Base-by-base conservation (phyloP, 306 rosid species). In the Castanea mollissima region DNA sequence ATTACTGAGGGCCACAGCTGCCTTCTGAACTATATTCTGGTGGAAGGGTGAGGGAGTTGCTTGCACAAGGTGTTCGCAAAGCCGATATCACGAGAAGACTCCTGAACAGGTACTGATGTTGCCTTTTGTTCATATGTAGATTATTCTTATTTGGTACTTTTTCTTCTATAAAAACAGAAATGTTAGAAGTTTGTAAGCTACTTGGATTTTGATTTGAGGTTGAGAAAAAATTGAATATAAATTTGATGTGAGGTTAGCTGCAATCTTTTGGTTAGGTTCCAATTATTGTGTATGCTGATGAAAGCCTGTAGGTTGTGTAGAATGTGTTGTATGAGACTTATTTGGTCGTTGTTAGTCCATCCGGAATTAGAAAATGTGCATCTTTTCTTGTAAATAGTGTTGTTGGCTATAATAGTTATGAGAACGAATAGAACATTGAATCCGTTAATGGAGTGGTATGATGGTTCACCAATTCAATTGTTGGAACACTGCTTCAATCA, bases 51-150 rank as follows among this genome's bases (percentile, higher is more conserved):
- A 96, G 90, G 87, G 98, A 96, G 83, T 80, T 96, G 87, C 97
- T 96, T 65, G 99, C 99, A 0, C 99, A 96, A 83, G 99, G 99
- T 60, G 94, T 96, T 86, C 92, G 8, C 99, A 96, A 73, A 93
- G 94, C 76, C 86, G 99, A 44, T 93, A 90, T 88, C 98, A 96
- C 27, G 98, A 96, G 82, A 96, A 96, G 88, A 93, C 98, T 75
- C 98, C 99, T 6, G 98, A 96, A 83, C 99, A 96, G 98, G 99
- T 93, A 80, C 71, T 74, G 12, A 34, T 21, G 27, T 76, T 73
- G 4, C 54, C 51, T 51, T 49, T 49, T 23, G 56, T 71, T 51
- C 70, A 64, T 64, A 29, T 31, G 44, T 64, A 64, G 44, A 32
- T 18, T 67, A 19, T 19, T 49, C 54, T 49, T 49, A 49, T 46